These are phyloP conservation scores for Sicyos edulis DNA, from an alignment of 306 rosid genomes.

Conservation along the genomic window DNA sequence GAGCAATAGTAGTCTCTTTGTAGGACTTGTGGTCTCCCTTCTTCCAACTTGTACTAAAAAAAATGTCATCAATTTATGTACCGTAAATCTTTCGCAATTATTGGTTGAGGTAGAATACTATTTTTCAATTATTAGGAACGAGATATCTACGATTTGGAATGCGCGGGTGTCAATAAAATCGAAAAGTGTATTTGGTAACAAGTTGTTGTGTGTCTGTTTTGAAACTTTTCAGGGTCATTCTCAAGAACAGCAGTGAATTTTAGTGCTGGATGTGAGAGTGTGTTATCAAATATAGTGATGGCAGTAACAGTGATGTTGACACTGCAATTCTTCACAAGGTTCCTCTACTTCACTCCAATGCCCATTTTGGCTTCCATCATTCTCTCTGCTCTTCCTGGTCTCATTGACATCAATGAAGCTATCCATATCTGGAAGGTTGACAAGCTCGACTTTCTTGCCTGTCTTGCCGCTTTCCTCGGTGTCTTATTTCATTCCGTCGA, in stretches of 20 bases:
- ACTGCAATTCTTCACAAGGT: constrained; percentile 54
- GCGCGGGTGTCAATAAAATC: neutral
- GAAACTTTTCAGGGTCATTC: too few species aligned
- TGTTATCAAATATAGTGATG: too few species aligned
- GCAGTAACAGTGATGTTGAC: constrained; percentile 62
- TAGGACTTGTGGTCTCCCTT: too few species aligned
- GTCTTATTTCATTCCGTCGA: constrained; percentile 79
- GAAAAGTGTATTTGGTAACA: neutral
- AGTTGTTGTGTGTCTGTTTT: constrained; percentile 3
- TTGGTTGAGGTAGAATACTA: too few species aligned
- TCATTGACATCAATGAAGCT: constrained; percentile 57
- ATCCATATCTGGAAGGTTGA: constrained; percentile 70
- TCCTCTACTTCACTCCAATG: constrained; percentile 70
- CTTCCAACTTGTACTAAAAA: too few species aligned
- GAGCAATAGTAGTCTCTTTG: too few species aligned
- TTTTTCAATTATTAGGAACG: neutral
- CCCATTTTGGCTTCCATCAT: constrained; percentile 79
- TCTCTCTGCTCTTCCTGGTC: constrained; percentile 88
- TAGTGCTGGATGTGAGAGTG: too few species aligned
- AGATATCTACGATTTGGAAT: neutral
- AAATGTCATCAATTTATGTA: too few species aligned
- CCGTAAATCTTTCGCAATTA: too few species aligned
- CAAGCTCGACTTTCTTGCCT: constrained; percentile 73
- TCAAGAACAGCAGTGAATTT: too few species aligned
- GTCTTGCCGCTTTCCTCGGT: constrained; percentile 70